Evolutionary conservation across 1,139 yeast genomes (phyloP), one percentile per base, ranked within the genome.

Genomic region (Diutina sp.): DNA sequence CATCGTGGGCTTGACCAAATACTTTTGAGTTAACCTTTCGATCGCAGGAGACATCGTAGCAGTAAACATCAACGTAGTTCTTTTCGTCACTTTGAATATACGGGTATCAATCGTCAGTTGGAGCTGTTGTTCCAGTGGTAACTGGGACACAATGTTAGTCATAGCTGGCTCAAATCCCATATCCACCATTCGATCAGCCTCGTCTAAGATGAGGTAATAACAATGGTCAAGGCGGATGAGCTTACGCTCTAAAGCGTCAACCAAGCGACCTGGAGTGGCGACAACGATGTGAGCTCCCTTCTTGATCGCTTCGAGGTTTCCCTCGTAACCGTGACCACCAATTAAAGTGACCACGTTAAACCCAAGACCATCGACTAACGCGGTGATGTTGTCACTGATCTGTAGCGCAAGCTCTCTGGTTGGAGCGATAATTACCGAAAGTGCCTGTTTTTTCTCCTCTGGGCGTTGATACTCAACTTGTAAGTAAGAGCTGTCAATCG

Each of bases 101-200:
- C 59, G 38, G 12, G 58, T 29, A 18, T 50, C 53, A 18, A 50
- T 50, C 0, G 67, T 58, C 9, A 8, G 25, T 6, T 30, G 25
- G 54, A 68, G 61, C 11, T 66, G 67, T 32, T 65, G 64, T 1
- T 70, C 59, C 1, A 66, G 69, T 7, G 74, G 89, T 45, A 84
- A 69, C 29, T 71, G 68, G 8, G 72, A 72, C 57, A 88, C 69
- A 21, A 93, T 80, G 35, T 76, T 73, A 46, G 78, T 79, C 54
- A 93, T 78, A 61, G 90, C 90, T 55, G 82, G 87, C 64, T 90
- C 97, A 67, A 93, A 91, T 2, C 98, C 98, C 80, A 91, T 78
- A 66, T 91, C 97, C 52, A 93, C 85, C 97, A 91, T 91, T 64
- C 90, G 76, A 68, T 91, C 98, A 1, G 97, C 97, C 69, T 91